Evolutionary conservation across 2,329 filamentous ascomycete genomes (phyloP), one percentile per base, ranked within the genome.

Genomic region (Calcarisporium arbuscula): DNA sequence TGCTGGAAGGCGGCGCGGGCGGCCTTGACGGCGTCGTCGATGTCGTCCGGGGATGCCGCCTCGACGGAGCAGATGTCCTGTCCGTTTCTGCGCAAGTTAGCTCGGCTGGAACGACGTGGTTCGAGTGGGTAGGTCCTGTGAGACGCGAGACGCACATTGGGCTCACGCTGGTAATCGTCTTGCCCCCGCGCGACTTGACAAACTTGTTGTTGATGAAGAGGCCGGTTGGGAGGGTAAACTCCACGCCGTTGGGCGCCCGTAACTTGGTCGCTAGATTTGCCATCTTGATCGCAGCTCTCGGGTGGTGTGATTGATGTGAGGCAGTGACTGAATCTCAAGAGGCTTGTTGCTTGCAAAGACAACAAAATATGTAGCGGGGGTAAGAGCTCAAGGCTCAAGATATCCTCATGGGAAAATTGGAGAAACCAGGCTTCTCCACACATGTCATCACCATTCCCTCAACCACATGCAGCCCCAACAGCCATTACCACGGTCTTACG

Each of bases 191-290:
- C 62, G 56, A 73, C 74, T 40, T 73, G 30, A 84, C 77, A 55
- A 82, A 86, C 51, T 84, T 78, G 41, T 86, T 85, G 64, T 85
- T 83, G 61, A 87, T 86, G 60, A 85, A 87, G 10, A 87, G 68
- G 10, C 83, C 82, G 9, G 72, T 74, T 8, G 80, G 79, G 54
- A 83, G 77, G 19, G 60, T 65, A 46, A 83, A 84, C 47, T 75
- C 77, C 48, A 65, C 69, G 49, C 82, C 82, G 58, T 87, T 87
- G 9, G 58, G 58, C 8, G 57, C 58, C 23, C 46, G 56, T 28
- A 60, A 51, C 39, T 58, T 38, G 8, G 50, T 28, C 31, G 37
- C 36, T 23, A 43, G 42, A 26, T 50, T 19, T 5, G 41, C 26
- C 29, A 56, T 48, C 10, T 25, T 25, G 22, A 25, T 25, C n/a